phyloP scores from a whole-genome alignment of 2,329 filamentous ascomycete genomes.

The Nemania serpens region DNA sequence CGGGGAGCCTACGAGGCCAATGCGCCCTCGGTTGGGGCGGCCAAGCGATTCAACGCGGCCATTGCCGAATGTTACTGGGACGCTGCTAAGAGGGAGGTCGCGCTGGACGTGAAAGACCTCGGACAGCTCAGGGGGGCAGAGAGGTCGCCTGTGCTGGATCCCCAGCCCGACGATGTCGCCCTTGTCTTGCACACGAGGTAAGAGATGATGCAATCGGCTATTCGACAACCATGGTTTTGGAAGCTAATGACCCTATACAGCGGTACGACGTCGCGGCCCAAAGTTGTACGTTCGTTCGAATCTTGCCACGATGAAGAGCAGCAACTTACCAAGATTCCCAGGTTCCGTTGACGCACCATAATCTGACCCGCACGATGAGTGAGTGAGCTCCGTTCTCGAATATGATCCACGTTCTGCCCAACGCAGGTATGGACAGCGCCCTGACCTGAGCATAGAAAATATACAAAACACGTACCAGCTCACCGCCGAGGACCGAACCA shows the following conservation, averaged over 20 bases:
- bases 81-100: conserved; percentile 64
- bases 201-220: not conserved
- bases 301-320: not conserved
- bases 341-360: conserved; percentile 79
- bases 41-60: conserved; percentile 78
- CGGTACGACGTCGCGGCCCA: conserved; percentile 83
- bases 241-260: conserved; percentile 44
- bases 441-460: conserved; percentile 57
- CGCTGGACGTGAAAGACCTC: conserved; percentile 76
- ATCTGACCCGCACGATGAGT: conserved; percentile 74
- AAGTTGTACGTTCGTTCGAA: conserved; percentile 63
- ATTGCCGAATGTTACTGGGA: conserved; percentile 88
- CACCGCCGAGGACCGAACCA: conserved; percentile 72
- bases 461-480: conserved; percentile 79
- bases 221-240: not conserved
- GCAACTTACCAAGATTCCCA: conserved; percentile 38
- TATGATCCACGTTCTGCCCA: not conserved
- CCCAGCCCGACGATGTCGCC: conserved; percentile 78
- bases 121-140: conserved; percentile 63
- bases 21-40: conserved; percentile 75
- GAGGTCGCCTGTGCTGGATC: conserved; percentile 47
- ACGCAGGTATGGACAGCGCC: not conserved
- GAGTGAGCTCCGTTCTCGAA: conserved; percentile 47
- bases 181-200: conserved; percentile 78
- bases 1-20: conserved; percentile 68